Evolutionary conservation across 495 filamentous ascomycete species (phyloP), one percentile per base, ranked within the genome.

Genomic region (Xylaria flabelliformis): DNA sequence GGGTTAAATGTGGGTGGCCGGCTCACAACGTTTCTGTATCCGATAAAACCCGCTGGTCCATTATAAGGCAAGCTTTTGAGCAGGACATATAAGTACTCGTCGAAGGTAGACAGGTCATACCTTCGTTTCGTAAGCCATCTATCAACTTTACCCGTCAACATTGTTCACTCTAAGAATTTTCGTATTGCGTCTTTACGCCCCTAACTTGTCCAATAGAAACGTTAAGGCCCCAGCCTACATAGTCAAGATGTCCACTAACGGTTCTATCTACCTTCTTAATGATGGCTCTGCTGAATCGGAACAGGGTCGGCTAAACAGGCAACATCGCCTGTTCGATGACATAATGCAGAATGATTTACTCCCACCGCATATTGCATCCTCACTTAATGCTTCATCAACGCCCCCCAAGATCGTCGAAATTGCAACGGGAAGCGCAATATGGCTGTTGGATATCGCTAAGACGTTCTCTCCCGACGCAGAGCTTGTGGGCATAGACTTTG

Each of bases 341-440:
- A 63, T 71, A 8, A 64, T 71, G 69, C 17, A 64, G 3, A 61
- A 64, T 34, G 59, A 71, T n/a, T 32, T 71, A 4, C 69, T 71
- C 4, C 69, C 69, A 44, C 69, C 69, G 2, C 58, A 64, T n/a
- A 39, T 71, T 17, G 15, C 32, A 41, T 39, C 69, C 19, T n/a
- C 29, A 8, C 56, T 71, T 17, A 8, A 32, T 19, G 5, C 34
- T 7, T 53, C 34, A 29, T 36, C 69, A 21, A 41, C 58, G 4
- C 55, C 67, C 1, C 69, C 69, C 1, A 71, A 64, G 48, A 44
- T 71, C n/a, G 15, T 64, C 0, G 69, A 71, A 17, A 71, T 71
- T 39, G 69, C 69, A 6, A 71, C 69, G 8, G 69, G 69, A n/a
- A 61, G 59, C 9, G 69, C 32, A 3, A 55, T 71, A 17, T 71